phyloP scores from a whole-genome alignment of 148 eudicot genomes.

The Amaranthus palmeri region DNA sequence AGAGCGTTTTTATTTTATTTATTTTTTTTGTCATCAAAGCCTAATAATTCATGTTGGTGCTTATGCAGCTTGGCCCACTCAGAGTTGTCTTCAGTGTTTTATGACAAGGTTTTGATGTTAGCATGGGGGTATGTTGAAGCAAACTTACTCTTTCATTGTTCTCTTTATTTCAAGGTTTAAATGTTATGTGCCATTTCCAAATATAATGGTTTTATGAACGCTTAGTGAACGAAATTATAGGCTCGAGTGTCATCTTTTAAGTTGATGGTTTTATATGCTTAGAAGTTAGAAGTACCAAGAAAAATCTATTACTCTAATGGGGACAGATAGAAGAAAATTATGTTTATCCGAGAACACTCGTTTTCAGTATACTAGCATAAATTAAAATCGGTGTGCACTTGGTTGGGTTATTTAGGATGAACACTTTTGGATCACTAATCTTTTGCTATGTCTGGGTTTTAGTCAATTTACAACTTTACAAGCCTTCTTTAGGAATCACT shows the following conservation, averaged over 20 bases:
- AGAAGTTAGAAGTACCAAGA: no score
- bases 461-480: no score
- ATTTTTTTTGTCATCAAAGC: neutral
- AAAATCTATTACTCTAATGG: no score
- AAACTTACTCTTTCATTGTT: neutral
- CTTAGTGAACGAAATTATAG: no score
- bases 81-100: slow-evolving; percentile 75
- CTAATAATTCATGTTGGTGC: neutral
- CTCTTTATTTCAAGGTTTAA: neutral
- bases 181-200: neutral
- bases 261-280: neutral
- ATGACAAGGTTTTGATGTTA: slow-evolving; percentile 83
- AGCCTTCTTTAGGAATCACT: no score
- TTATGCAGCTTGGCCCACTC: slow-evolving; percentile 80
- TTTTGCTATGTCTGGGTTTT: neutral
- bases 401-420: neutral
- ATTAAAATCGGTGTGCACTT: no score
- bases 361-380: no score
- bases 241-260: neutral
- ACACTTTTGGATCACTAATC: no score
- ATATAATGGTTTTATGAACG: no score
- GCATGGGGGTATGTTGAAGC: slow-evolving; percentile 77
- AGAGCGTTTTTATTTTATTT: no score
- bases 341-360: no score
- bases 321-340: no score